These are phyloP conservation scores for Lactuca sativa DNA, from an alignment of 129 eudicot species.

Conservation along the genomic window DNA sequence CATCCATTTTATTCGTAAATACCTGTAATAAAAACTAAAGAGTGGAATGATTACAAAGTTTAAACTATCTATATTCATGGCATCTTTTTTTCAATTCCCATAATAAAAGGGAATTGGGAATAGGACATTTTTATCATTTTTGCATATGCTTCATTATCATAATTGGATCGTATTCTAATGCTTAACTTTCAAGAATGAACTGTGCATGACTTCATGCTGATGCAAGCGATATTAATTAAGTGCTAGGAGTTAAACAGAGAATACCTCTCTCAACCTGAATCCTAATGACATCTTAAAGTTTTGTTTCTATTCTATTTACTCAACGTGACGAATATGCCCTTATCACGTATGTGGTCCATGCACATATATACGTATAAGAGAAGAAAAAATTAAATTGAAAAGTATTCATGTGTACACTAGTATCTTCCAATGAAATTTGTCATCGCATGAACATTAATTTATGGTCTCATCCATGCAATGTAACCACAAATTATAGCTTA, in stretches of 20 bases:
- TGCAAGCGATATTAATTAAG: constrained; percentile 18
- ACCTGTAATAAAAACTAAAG: too few relatives aligned
- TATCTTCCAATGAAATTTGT: constrained; percentile 12
- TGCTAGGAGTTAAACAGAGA: constrained; percentile 20
- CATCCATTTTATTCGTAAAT: neutral
- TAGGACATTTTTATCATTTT: constrained; percentile 27
- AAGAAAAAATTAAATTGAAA: neutral
- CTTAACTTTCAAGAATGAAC: constrained; percentile 17
- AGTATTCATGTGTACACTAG: constrained; percentile 14
- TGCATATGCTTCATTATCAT: constrained; percentile 16
- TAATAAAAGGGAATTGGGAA: constrained; percentile 29
- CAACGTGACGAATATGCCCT: neutral
- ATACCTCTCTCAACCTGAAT: constrained; percentile 8
- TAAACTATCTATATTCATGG: constrained; percentile 4
- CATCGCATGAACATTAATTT: constrained; percentile 8
- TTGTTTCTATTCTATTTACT: constrained; percentile 1
- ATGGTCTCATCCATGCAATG: constrained; percentile 15
- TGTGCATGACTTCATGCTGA: constrained; percentile 27
- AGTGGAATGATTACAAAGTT: neutral
- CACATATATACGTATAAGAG: neutral
- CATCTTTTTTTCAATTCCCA: constrained; percentile 28
- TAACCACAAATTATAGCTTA: constrained; percentile 8
- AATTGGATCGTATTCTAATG: constrained; percentile 1
- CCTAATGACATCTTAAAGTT: constrained; percentile 14
- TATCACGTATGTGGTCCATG: constrained; percentile 29